Conservation (phyloP, 2,329 filamentous ascomycete genomes). For the Venturia aucupariae region DNA sequence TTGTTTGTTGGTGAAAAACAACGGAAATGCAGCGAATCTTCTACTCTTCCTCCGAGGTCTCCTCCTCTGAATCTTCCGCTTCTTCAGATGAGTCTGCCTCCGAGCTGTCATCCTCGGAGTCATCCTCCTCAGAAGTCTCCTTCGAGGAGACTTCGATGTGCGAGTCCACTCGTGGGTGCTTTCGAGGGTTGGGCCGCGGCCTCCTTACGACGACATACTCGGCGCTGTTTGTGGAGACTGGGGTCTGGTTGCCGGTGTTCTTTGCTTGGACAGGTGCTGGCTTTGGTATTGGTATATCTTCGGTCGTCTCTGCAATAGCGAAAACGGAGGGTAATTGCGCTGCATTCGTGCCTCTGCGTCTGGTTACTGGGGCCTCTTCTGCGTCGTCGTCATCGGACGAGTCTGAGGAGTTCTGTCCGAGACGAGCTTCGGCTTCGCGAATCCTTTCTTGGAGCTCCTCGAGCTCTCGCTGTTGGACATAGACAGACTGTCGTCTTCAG, state of each 20-base stretch:
- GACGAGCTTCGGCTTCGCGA: conserved; percentile 72
- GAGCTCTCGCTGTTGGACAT: conserved; percentile 66
- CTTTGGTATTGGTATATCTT: conserved; percentile 1
- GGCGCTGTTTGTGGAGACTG: not conserved
- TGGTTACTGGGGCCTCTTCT: not conserved
- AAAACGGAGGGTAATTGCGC: conserved; percentile 6
- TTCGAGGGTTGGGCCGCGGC: conserved; percentile 10
- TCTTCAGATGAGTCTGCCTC: conserved; percentile 7
- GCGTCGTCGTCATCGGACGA: not conserved
- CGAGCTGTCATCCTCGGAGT: conserved; percentile 9
- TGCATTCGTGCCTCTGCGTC: not conserved
- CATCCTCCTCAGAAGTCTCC: conserved; percentile 12
- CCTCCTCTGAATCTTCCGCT: conserved; percentile 8
- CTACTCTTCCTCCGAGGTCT: conserved; percentile 12
- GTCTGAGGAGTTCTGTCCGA: conserved; percentile 36
- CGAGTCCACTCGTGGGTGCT: conserved; percentile 12
- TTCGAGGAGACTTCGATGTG: conserved; percentile 10
- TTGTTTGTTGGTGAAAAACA: not conserved
- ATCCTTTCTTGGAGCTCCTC: conserved; percentile 77
- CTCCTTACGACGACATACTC: conserved; percentile 13
- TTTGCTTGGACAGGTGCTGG: not conserved
- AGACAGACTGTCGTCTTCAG: conserved; percentile 70
- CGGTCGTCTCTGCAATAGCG: conserved; percentile 12
- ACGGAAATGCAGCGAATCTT: not conserved
- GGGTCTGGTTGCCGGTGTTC: not conserved